Evolutionary conservation across 495 filamentous ascomycete genomes (phyloP), one percentile per base, ranked within the genome.

Genomic region (Neurospora sp.): DNA sequence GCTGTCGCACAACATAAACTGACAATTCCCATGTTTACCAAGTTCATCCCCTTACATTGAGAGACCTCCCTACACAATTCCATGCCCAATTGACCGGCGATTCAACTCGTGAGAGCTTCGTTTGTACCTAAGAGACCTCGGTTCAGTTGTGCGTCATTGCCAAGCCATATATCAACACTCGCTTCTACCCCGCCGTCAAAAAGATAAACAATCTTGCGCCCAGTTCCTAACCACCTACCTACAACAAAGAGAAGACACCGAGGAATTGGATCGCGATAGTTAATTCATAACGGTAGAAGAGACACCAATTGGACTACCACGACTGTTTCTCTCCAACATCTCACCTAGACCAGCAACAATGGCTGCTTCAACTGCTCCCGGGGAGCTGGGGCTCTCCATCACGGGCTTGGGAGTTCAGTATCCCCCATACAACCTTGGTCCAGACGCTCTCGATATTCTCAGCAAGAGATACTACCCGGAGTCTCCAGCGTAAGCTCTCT

Each of bases 301-400:
- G 9, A 31, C 71, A 12, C 40, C 72, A 75, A 79, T 77, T 78
- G 73, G 69, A 71, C 41, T 16, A 12, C 9, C 39, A 72, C 42
- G 27, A 20, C 12, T n/a, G 10, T 27, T 42, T 18, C 46, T 9
- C 42, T 2, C n/a, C 42, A 10, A 37, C 18, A 38, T 9, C 27
- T 31, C 20, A 9, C 40, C 39, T 27, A 35, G 14, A 18, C 31
- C 72, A 40, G 66, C 23, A 72, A 70, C 44, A 18, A 81, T 81
- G 79, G 78, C 79, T 69, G 72, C 75, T 35, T 37, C 74, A 38
- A 27, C 72, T 16, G 74, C 71, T 7, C 39, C 73, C 41, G 79
- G 78, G 71, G 83, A 84, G 70, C 80, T 86, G 72, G 82, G 84
- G 37, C 86, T 88, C 77, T 85, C 84, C 42, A 85, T 88, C 71